Base-by-base conservation (phyloP, 2,329 filamentous ascomycete species). In the Penicillium sp. region DNA sequence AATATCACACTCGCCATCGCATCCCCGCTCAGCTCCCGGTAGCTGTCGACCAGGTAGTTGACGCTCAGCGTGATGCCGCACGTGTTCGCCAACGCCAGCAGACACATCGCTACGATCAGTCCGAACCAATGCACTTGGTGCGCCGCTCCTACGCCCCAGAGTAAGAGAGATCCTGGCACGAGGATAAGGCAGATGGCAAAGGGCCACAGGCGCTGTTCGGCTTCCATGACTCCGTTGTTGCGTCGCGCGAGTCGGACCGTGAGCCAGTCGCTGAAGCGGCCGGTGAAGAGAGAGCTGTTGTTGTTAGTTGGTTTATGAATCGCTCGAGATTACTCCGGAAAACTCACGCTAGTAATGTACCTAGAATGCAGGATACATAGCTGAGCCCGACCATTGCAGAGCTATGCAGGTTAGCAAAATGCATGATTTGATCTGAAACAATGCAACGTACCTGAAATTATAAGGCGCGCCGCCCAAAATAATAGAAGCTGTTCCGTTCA, bases 91-190 rank as follows among this genome's bases (percentile, higher is more conserved):
- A 70, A 68, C 2, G 70, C 70, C 26, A 73, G 63, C 32, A 70
- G 58, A 46, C 64, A 67, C 69, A 74, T 72, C 2, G 68, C 70
- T 21, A 72, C 66, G 19, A 72, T 61, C 4, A 73, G 60, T 1
- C 71, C 68, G 37, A 74, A 67, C 64, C 71, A 72, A 51, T 68
- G 70, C 0, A 73, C 51, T n/a, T 68, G 62, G 41, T 72, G 69
- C 0, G 69, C 69, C 3, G 72, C 70, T 4, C 69, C 69, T 0
- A 73, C 69, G 13, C 72, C 69, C 65, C 67, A 72, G 5, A 72
- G 62, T 1, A 72, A 54, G 0, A 69, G 57, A 0, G 65, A 62
- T 0, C 59, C 60, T 0, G 70, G 68, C 0, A 69, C 61, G 12
- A 69, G 51, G 8, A 73, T 17, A 1, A 71, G 46, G 35, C 67